Base-by-base conservation (phyloP, 306 rosid species). In the Pyrus communis region DNA sequence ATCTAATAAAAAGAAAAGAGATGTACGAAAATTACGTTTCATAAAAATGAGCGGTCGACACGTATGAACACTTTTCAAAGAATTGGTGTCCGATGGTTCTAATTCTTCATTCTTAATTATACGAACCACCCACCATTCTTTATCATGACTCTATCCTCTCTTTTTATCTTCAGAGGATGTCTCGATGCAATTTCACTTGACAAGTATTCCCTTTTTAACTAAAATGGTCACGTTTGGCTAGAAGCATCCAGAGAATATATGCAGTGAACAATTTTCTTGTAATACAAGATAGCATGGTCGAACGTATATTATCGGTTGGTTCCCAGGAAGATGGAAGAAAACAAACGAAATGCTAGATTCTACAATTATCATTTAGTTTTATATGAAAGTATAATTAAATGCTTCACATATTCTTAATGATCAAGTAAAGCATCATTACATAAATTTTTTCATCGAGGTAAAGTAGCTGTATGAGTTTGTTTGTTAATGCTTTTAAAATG, bases 91-190 rank as follows among this genome's bases (percentile, higher is more conserved):
- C 21, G 40, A 43, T 33, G 78, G 86, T 51, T 79, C 74, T 45
- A 51, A 19, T 72, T 46, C 67, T 66, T 65, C 64, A 14, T 35
- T 23, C 4, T 55, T 2, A 70, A 65, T 62, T 33, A 80, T 79
- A 64, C 11, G 28, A 71, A 75, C 12, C 0, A 62, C 75, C 77
- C 42, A 66, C 83, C 81, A n/a, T 73, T 71, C 81, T 65, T 83
- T 70, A 30, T 33, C 54, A 11, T 10, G 78, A 83, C 51, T 70
- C 13, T 22, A 21, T 21, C 11, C 72, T 75, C 23, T 68, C 75
- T 46, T 64, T 77, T 69, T 58, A 54, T 40, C 80, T 70, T 52
- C 15, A 4, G 4, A 15, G 67, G 63, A n/a, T 58, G 73, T 69
- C 67, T 74, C 62, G 62, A 54, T 57, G 65, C 68, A 80, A 68